A percentile compares a stretch with the other conserved stretches of the same genome.
Conservation (phyloP, 2,329 filamentous ascomycete genomes). For the Scytalidium sp. region DNA sequence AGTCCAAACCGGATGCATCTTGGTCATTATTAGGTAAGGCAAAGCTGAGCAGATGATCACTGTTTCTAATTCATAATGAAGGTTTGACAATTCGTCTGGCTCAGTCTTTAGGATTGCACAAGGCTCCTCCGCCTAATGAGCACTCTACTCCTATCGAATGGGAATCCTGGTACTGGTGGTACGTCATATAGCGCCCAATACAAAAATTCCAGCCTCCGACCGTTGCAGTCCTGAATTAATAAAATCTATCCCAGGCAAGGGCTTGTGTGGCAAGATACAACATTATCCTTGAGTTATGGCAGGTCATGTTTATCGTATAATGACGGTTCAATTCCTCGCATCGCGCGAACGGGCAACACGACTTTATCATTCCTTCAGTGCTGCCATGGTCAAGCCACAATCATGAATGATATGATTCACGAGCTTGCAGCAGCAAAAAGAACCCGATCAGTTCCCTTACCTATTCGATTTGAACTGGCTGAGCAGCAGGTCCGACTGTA, state of each 20-base stretch:
- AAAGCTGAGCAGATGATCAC: neutral
- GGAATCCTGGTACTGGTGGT: neutral
- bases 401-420: neutral
- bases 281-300: neutral
- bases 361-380: neutral
- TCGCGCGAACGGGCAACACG: neutral
- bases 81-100: neutral
- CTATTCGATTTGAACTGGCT: neutral
- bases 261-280: neutral
- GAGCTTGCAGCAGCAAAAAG: neutral
- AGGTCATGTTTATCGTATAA: neutral
- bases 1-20: neutral
- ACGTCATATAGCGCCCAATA: neutral
- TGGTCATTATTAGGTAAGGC: neutral
- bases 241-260: neutral
- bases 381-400: neutral
- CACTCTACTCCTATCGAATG: neutral
- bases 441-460: neutral
- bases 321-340: neutral
- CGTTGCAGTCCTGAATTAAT: too few relatives aligned
- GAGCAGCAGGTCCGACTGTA: neutral
- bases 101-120: neutral
- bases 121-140: neutral
- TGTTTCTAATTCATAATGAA: neutral
- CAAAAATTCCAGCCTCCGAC: neutral